phyloP scores from a whole-genome alignment of 345 rosid species.

The Eucalyptus marginata region DNA sequence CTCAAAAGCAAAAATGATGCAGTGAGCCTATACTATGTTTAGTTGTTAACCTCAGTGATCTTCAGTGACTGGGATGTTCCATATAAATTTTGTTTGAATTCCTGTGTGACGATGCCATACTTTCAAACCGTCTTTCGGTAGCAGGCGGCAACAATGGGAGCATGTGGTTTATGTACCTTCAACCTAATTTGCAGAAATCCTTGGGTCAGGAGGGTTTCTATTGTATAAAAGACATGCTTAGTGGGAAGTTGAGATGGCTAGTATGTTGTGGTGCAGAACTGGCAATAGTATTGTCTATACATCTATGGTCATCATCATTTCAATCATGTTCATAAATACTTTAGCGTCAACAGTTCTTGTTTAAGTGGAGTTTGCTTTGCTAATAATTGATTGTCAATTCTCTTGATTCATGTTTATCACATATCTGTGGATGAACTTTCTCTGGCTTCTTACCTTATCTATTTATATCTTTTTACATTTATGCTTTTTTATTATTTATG shows the following conservation, averaged over 20 bases:
- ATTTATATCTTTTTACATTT: neutral
- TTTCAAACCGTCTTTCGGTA: neutral
- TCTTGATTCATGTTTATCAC: neutral
- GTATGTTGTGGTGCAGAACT: neutral
- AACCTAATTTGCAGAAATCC: neutral
- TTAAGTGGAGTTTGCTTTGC: neutral
- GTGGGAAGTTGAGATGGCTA: neutral
- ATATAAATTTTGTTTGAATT: conserved; percentile 16
- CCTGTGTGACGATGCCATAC: neutral
- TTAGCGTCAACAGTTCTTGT: neutral
- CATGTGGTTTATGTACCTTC: neutral
- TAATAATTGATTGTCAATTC: neutral
- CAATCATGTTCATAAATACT: neutral
- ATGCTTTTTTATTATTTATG: neutral
- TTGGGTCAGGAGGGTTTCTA: neutral
- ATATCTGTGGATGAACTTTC: neutral
- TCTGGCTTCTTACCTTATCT: neutral
- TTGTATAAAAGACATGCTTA: neutral
- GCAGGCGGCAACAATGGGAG: neutral
- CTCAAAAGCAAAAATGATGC: conserved; percentile 43
- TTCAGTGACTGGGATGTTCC: conserved; percentile 14
- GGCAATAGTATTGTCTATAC: neutral
- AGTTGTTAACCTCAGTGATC: conserved; percentile 19
- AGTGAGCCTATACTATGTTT: conserved; percentile 34
- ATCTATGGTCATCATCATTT: neutral